Conservation (phyloP, 1,284 basidiomycete genomes). For the Stereum hirsutum region DNA sequence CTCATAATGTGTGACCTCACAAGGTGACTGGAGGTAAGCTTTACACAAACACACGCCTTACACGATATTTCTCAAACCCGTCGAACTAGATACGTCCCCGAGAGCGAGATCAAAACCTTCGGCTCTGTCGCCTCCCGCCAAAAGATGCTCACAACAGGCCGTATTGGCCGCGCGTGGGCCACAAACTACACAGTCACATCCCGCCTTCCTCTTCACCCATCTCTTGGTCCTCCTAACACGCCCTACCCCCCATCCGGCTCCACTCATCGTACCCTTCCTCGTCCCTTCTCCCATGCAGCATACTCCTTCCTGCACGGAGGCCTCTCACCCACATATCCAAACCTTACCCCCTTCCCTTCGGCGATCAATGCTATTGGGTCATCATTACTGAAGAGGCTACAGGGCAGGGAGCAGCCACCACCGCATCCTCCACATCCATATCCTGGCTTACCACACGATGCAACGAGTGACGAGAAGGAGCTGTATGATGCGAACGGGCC, state of each 20-base stretch:
- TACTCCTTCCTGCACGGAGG: slow-evolving; percentile 87
- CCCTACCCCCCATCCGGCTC: slow-evolving; percentile 44
- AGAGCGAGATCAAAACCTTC: slow-evolving; percentile 73
- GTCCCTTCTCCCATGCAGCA: slow-evolving; percentile 63
- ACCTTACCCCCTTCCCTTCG: slow-evolving; percentile 72
- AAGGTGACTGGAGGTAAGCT: slow-evolving; percentile 76
- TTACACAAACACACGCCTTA: not conserved
- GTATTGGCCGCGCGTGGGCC: slow-evolving; percentile 79
- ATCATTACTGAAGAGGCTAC: slow-evolving; percentile 58
- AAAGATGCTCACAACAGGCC: slow-evolving; percentile 63
- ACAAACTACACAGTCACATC: slow-evolving; percentile 80
- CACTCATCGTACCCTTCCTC: slow-evolving; percentile 9
- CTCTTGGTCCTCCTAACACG: slow-evolving; percentile 62
- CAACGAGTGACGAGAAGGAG: slow-evolving; percentile 57
- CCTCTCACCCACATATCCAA: slow-evolving; percentile 63
- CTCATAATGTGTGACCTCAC: slow-evolving; percentile 6
- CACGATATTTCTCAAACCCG: slow-evolving; percentile 4
- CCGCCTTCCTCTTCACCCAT: slow-evolving; percentile 69
- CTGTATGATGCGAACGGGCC: slow-evolving; percentile 40
- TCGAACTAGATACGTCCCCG: slow-evolving; percentile 67
- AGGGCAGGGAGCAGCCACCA: slow-evolving; percentile 49
- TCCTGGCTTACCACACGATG: slow-evolving; percentile 59
- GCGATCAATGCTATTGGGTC: slow-evolving; percentile 68
- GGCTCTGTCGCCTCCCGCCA: slow-evolving; percentile 65
- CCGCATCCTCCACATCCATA: slow-evolving; percentile 80